phyloP scores from a whole-genome alignment of 495 filamentous ascomycete species.

The Neohortaea acidophila region DNA sequence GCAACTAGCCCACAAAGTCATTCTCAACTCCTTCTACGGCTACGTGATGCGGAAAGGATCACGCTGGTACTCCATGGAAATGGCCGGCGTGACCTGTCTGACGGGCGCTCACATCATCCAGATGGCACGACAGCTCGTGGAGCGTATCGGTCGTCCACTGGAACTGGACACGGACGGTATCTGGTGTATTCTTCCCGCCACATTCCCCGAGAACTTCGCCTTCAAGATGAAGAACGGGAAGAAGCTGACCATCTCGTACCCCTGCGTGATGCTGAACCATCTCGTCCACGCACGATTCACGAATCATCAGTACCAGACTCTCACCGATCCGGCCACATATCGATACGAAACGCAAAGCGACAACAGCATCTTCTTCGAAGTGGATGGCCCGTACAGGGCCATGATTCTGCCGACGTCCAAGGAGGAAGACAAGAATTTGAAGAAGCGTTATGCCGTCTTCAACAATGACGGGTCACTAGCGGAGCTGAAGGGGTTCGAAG shows the following conservation, averaged over 20 bases:
- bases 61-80: slow-evolving; percentile 98
- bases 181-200: slow-evolving; percentile 97
- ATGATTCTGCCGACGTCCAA: slow-evolving; percentile 97
- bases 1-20: slow-evolving; percentile 96
- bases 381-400: slow-evolving; percentile 90
- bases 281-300: slow-evolving; percentile 91
- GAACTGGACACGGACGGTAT: slow-evolving; percentile 99
- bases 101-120: slow-evolving; percentile 97
- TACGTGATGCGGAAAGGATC: slow-evolving; percentile 99
- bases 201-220: slow-evolving; percentile 91
- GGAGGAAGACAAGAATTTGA: slow-evolving; percentile 98
- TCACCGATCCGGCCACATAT: slow-evolving; percentile 63
- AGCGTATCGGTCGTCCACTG: slow-evolving; percentile 80
- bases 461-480: slow-evolving; percentile 92
- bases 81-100: slow-evolving; percentile 96
- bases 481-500: slow-evolving; percentile 96
- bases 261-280: slow-evolving; percentile 98
- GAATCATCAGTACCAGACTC: slow-evolving; percentile 89
- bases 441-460: slow-evolving; percentile 98
- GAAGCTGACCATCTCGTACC: slow-evolving; percentile 88
- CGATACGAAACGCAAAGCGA: slow-evolving; percentile 92
- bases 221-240: slow-evolving; percentile 92
- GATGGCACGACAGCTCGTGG: slow-evolving; percentile 85
- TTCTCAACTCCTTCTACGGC: slow-evolving; percentile 97
- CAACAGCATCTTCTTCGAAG: slow-evolving; percentile 98